Conservation (phyloP, 1,284 basidiomycete species). For the Malassezia furfur region DNA sequence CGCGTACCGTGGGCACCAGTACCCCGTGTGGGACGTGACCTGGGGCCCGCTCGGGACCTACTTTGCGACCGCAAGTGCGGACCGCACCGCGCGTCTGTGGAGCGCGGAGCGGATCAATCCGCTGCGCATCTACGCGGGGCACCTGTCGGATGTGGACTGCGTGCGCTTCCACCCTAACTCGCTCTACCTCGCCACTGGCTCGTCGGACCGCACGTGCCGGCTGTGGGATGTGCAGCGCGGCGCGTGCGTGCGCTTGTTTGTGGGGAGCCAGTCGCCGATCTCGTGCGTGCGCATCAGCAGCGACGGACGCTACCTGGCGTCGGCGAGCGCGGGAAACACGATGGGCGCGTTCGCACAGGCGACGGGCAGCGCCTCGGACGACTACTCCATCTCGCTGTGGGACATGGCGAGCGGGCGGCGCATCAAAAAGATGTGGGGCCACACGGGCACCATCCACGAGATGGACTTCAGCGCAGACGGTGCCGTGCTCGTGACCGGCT, state of each 20-base stretch:
- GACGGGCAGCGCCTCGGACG: slow-evolving; percentile 54
- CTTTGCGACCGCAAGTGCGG: slow-evolving; percentile 88
- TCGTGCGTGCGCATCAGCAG: slow-evolving; percentile 80
- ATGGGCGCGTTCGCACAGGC: slow-evolving; percentile 21
- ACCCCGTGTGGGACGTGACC: slow-evolving; percentile 96
- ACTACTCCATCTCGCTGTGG: slow-evolving; percentile 88
- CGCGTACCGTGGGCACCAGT: slow-evolving; percentile 88
- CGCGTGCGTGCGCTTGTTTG: slow-evolving; percentile 82
- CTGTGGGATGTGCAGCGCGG: slow-evolving; percentile 98
- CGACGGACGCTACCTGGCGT: slow-evolving; percentile 86
- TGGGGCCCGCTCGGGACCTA: slow-evolving; percentile 98
- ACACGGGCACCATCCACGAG: slow-evolving; percentile 76
- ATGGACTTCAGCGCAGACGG: slow-evolving; percentile 87
- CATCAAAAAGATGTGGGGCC: slow-evolving; percentile 94
- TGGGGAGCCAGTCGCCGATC: slow-evolving; percentile 86
- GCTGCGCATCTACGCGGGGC: slow-evolving; percentile 85
- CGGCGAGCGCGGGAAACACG: slow-evolving; percentile 52
- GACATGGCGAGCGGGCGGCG: slow-evolving; percentile 83
- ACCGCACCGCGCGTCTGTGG: slow-evolving; percentile 91
- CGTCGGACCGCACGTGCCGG: slow-evolving; percentile 86
- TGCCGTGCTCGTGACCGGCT: slow-evolving; percentile 73
- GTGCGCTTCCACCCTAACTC: slow-evolving; percentile 95
- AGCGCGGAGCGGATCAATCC: slow-evolving; percentile 81
- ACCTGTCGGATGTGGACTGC: slow-evolving; percentile 92
- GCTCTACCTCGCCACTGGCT: slow-evolving; percentile 90